A percentile compares a stretch with the other conserved stretches of the same genome.
Evolutionary conservation across 306 rosid species (phyloP).

Genomic region (Lathyrus oleraceus): DNA sequence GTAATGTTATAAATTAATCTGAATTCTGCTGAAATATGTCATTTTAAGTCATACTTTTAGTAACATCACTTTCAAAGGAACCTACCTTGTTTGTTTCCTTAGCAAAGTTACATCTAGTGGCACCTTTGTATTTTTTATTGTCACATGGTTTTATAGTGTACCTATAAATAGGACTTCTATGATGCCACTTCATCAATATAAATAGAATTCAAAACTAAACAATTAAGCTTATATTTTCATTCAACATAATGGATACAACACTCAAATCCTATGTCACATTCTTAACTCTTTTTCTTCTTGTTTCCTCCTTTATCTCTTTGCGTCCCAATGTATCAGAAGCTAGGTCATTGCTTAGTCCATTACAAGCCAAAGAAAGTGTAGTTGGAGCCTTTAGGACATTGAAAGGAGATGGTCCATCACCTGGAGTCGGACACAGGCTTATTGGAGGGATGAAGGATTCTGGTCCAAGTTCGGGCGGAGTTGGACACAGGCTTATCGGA

Average conservation of each 20-base stretch:
- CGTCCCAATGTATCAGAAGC: conserved; percentile 36
- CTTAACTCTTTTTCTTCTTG: conserved; percentile 17
- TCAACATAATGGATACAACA: conserved; percentile 45
- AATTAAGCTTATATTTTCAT: background rate
- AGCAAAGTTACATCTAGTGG: conserved; percentile 6
- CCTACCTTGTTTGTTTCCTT: conserved; percentile 36
- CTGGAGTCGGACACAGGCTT: conserved; percentile 48
- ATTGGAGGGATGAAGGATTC: conserved; percentile 35
- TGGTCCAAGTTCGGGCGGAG: conserved; percentile 49
- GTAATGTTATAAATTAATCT: background rate
- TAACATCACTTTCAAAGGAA: conserved; percentile 34
- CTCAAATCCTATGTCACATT: conserved; percentile 33
- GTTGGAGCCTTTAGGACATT: conserved; percentile 18
- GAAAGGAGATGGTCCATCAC: conserved; percentile 45
- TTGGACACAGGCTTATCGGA: conserved; percentile 36
- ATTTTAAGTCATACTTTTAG: conserved; percentile 5
- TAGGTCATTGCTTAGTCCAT: conserved; percentile 31
- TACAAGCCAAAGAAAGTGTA: background rate
- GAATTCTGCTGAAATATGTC: conserved; percentile 26
- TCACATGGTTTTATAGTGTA: background rate
- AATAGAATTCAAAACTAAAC: background rate
- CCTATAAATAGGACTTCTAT: conserved; percentile 50
- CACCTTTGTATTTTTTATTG: background rate
- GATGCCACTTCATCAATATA: conserved; percentile 34
- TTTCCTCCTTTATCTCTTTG: conserved; percentile 13